Base-by-base conservation (phyloP, 768 basidiomycete genomes). In the Mycena olivaceomarginata region DNA sequence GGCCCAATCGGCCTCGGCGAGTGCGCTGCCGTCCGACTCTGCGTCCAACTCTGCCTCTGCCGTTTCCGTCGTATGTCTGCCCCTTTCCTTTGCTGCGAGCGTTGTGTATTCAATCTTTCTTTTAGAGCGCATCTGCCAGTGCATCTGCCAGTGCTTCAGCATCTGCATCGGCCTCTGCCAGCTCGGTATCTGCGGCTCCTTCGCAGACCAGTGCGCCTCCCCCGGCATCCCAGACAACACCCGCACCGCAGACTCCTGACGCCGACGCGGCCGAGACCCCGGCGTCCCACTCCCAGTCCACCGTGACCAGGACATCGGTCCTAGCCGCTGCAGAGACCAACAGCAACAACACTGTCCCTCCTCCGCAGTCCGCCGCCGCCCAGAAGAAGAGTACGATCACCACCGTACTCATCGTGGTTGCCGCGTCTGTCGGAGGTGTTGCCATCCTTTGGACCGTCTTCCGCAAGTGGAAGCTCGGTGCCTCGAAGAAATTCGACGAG, bases 381-480 rank as follows among this genome's bases (percentile, higher is more conserved):
- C 74, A 83, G 37, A 77, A 85, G 48, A 87, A 87, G 76, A 86
- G 84, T 74, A 88, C 85, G 45, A 87, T 91, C 6, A 85, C 91
- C 70, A 95, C 93, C 20, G 89, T 92, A 57, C 86, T 97, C 80
- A 94, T 96, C 81, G 91, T 91, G 67, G 88, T 95, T 67, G 96
- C 91, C 5, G 89, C 93, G 8, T 92, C 89, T 62, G 80, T 97
- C 57, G 96, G 92, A 67, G 94, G 90, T 41, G 82, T 94, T 67
- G 90, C 91, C 72, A 92, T 97, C 80, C 88, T 94, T 77, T 98
- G 96, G 96, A 97, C 96, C 64, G 86, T 96, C 82, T 95, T 97
- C 89, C 94, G 96, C 87, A 97, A 97, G 85, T 97, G 95, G 94
- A 96, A 97, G 87, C 93, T 97, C 82, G 92, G 92, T 70, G 92